Evolutionary conservation across 2,329 filamentous ascomycete genomes (phyloP), one percentile per base, ranked within the genome.

Genomic region (Neofusicoccum sp.): DNA sequence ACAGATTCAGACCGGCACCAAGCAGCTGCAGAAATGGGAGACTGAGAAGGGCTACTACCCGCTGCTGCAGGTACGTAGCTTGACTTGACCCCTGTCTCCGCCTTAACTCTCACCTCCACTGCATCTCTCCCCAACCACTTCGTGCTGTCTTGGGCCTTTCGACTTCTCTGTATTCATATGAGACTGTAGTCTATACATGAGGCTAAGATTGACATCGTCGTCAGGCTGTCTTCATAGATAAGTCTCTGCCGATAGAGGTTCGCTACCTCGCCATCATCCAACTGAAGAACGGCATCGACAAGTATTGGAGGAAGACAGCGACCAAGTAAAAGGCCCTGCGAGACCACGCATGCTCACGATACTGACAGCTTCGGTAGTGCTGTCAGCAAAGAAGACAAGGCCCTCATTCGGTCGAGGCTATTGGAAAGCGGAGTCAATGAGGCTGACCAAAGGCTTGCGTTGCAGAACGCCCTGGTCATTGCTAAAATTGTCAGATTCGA

Each of bases 201-300:
- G 5, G 33, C 3, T 6, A 11, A 37, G 12, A 48, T 68, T 74
- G 47, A 72, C 54, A 44, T 33, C 22, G 4, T 2, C 43, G 65
- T 11, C 71, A 96, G 89, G 85, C 89, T 69, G 85, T 92, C 39
- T 97, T 93, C 74, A 84, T 97, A 66, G 91, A 97, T 78, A 87
- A 87, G 65, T 87, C 87, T 1, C 80, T 96, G 1, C 90, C 92
- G 1, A 78, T 86, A 64, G 89, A 96, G 71, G 85, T 94, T 60
- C 90, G 95, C 65, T 93, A 96, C 71, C 87, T 97, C 9, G 91
- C 94, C 61, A 87, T 98, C 64, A 97, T 98, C 68, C 91, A 97
- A 74, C 84, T 99, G 61, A 98, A 98, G 76, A 97, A 98, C 76
- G 95, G 93, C 62, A 93, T 98, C 76, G 94, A 98, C 74, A 93